These are phyloP conservation scores for Leucocoprinus sp. DNA, from an alignment of 768 basidiomycete genomes.

Conservation along the genomic window DNA sequence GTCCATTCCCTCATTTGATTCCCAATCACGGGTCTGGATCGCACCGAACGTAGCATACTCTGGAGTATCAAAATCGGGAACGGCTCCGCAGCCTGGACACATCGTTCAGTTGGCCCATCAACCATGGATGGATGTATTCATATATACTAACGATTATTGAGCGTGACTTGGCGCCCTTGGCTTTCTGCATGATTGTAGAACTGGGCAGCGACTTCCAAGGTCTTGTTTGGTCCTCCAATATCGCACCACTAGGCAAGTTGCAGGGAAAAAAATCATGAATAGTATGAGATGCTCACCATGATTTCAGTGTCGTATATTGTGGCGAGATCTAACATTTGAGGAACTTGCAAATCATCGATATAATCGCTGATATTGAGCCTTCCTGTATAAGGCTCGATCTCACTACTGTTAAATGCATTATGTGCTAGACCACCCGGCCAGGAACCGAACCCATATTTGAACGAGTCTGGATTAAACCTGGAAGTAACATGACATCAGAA, in stretches of 20 bases:
- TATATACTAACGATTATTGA: conserved; percentile 24
- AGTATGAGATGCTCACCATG: conserved; percentile 30
- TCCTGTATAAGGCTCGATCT: conserved; percentile 49
- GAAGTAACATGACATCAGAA: not conserved
- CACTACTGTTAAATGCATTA: conserved; percentile 37
- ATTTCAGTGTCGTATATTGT: conserved; percentile 43
- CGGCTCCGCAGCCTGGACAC: conserved; percentile 36
- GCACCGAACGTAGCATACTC: conserved; percentile 43
- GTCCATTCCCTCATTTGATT: conserved; percentile 52
- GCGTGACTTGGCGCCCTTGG: conserved; percentile 38
- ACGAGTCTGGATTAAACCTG: conserved; percentile 50
- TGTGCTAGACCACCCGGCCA: conserved; percentile 51
- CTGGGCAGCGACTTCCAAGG: conserved; percentile 33
- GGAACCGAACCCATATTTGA: conserved; percentile 36
- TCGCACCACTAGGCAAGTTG: conserved; percentile 40
- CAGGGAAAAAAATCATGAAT: not conserved
- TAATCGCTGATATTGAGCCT: conserved; percentile 42
- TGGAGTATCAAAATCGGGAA: conserved; percentile 48
- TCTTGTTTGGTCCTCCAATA: conserved; percentile 43
- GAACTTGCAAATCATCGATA: conserved; percentile 39
- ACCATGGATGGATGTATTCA: not conserved
- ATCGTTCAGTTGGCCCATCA: not conserved
- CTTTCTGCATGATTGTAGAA: conserved; percentile 35
- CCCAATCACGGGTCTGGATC: conserved; percentile 43
- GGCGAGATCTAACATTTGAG: conserved; percentile 43